A percentile compares a stretch with the other conserved stretches of the same genome.
Evolutionary conservation across 768 basidiomycete species (phyloP).

Genomic region (Boletus sp.): DNA sequence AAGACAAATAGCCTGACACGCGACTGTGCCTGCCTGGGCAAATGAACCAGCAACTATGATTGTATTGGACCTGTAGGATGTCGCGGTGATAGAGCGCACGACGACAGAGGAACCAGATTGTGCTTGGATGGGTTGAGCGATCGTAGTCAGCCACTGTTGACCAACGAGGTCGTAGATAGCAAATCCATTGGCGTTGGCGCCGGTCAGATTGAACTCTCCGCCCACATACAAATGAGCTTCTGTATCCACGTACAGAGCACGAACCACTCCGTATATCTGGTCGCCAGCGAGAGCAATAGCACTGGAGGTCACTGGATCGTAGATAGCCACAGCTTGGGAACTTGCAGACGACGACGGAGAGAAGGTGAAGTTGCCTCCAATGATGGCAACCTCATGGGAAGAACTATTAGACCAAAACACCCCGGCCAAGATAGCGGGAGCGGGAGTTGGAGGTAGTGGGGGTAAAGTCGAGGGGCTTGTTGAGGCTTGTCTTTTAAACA

Average conservation of each 20-base stretch:
- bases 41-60: constrained; percentile 91
- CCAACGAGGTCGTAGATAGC: constrained; percentile 73
- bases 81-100: constrained; percentile 68
- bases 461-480: constrained; percentile 52
- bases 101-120: constrained; percentile 51
- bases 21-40: constrained; percentile 65
- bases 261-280: constrained; percentile 72
- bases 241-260: constrained; percentile 62
- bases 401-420: constrained; percentile 86
- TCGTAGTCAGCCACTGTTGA: constrained; percentile 58
- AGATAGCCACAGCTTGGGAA: constrained; percentile 64
- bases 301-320: constrained; percentile 51
- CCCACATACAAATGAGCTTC: constrained; percentile 74
- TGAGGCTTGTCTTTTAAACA: constrained; percentile 52
- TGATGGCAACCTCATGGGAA: constrained; percentile 61
- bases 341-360: constrained; percentile 35
- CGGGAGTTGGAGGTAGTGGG: constrained; percentile 48
- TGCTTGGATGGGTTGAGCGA: constrained; percentile 59
- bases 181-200: constrained; percentile 61
- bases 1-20: constrained; percentile 75
- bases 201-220: constrained; percentile 70
- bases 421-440: constrained; percentile 82
- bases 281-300: constrained; percentile 56
- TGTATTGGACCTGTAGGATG: constrained; percentile 54
- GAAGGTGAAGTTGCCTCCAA: constrained; percentile 90